A percentile compares a stretch with the other conserved stretches of the same genome.
Evolutionary conservation across 2,329 filamentous ascomycete genomes (phyloP).

Genomic region (Pestalotiopsis sp.): DNA sequence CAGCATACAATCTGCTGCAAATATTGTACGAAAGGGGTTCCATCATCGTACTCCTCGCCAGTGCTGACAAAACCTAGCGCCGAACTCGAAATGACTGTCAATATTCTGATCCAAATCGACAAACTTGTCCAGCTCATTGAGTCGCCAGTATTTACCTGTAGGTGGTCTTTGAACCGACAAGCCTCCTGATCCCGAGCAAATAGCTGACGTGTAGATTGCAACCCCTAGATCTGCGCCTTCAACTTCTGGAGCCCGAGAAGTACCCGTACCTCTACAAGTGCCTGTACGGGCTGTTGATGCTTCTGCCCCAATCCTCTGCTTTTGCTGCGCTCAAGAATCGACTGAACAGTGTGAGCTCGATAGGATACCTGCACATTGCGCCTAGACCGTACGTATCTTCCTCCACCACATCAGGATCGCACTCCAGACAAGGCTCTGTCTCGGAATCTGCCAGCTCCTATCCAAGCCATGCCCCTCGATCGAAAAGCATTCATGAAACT

Average conservation of each 20-base stretch:
- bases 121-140: conserved; percentile 96
- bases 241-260: conserved; percentile 92
- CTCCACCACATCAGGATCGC: conserved; percentile 30
- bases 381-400: conserved; percentile 69
- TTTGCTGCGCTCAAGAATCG: conserved; percentile 97
- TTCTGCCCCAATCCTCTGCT: conserved; percentile 95
- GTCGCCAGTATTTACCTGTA: conserved; percentile 96
- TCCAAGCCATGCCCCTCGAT: conserved; percentile 27
- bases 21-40: conserved; percentile 71
- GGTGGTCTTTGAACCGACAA: conserved; percentile 31
- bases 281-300: conserved; percentile 94
- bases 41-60: not conserved
- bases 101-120: conserved; percentile 97
- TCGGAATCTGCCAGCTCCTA: conserved; percentile 33
- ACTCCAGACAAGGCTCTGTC: conserved; percentile 35
- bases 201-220: not conserved
- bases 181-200: not conserved
- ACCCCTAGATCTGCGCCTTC: conserved; percentile 81
- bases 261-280: conserved; percentile 97
- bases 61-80: conserved; percentile 59
- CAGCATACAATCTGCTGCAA: conserved; percentile 92
- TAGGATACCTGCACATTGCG: conserved; percentile 88
- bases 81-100: conserved; percentile 98
- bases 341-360: conserved; percentile 94
- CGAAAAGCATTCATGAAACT: conserved; percentile 37